phyloP scores from a whole-genome alignment of 2,329 filamentous ascomycete genomes.

The Sporothrix variecibatus region DNA sequence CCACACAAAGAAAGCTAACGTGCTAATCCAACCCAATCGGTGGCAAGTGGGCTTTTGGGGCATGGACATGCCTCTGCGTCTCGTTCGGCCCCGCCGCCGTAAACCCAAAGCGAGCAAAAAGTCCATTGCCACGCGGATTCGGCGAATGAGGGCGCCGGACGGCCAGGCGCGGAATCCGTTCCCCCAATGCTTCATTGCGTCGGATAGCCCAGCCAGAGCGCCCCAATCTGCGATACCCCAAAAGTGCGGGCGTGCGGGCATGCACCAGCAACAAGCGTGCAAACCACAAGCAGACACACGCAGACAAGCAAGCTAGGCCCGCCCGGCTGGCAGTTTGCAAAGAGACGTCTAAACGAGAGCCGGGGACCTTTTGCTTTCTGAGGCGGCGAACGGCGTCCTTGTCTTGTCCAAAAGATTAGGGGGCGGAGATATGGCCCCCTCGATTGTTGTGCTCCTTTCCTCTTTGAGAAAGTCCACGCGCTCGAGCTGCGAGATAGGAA shows the following conservation, averaged over 20 bases:
- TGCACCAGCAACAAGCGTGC: neutral
- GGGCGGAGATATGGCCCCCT: conserved; percentile 13
- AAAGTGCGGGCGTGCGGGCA: neutral
- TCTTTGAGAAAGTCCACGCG: conserved; percentile 26
- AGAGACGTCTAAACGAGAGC: neutral
- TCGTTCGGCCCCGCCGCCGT: conserved; percentile 20
- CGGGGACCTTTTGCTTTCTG: neutral
- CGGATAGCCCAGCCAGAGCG: neutral
- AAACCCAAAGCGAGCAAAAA: conserved; percentile 29
- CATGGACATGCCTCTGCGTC: neutral
- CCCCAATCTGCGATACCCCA: neutral
- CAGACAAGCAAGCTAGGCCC: neutral
- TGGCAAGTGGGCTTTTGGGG: neutral
- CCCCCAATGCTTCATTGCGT: neutral
- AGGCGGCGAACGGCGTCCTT: no score
- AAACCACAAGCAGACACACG: neutral
- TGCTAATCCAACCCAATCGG: neutral
- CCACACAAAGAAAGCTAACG: neutral
- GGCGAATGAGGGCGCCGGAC: neutral
- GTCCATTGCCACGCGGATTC: conserved; percentile 21
- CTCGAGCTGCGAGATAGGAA: conserved; percentile 16
- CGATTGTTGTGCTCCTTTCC: conserved; percentile 3
- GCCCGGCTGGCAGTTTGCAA: neutral
- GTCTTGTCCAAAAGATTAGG: neutral
- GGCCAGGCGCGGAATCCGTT: neutral